Percentiles rank a stretch among this genome's conserved stretches.
Conservation (phyloP, 495 filamentous ascomycete genomes). For the Glonium stellatum region DNA sequence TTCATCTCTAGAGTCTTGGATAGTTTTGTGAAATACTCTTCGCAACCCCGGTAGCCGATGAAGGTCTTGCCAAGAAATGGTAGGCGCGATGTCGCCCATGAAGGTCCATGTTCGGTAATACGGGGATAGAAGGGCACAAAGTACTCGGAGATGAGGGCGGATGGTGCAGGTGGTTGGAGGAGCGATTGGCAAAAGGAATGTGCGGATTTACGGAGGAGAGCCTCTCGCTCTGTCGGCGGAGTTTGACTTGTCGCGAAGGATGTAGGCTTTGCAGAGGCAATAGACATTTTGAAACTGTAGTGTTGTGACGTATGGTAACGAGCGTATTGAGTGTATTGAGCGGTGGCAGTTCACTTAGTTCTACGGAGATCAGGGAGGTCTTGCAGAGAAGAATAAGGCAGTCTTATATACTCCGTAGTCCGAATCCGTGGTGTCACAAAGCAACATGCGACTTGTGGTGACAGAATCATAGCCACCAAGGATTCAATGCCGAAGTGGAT, state of each 20-base stretch:
- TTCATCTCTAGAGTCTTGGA: constrained; percentile 32
- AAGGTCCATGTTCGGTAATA: constrained; percentile 39
- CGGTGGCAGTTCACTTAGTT: too few relatives aligned
- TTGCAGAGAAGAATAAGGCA: too few relatives aligned
- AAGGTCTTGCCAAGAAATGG: constrained; percentile 38
- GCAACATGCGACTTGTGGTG: too few relatives aligned
- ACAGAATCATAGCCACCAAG: too few relatives aligned
- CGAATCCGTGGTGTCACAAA: too few relatives aligned
- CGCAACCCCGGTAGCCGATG: constrained; percentile 28
- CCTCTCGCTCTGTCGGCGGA: not conserved
- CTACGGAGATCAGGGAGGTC: too few relatives aligned
- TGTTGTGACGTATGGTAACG: too few relatives aligned
- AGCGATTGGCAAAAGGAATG: constrained; percentile 12
- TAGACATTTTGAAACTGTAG: too few relatives aligned
- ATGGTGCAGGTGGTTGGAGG: constrained; percentile 10
- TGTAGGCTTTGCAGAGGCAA: too few relatives aligned
- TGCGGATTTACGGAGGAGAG: constrained; percentile 5
- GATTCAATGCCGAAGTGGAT: too few relatives aligned
- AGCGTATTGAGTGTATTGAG: too few relatives aligned
- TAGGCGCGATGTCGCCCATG: constrained; percentile 32
- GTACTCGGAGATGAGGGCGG: not conserved
- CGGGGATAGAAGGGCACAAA: constrained; percentile 14
- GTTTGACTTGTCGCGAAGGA: not conserved
- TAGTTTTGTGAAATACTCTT: constrained; percentile 34
- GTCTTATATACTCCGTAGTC: too few relatives aligned